Percentiles rank a stretch among this genome's conserved stretches.
Evolutionary conservation across 164 flowering plant species (phyloP).

Genomic region (Brasenia schreberi): DNA sequence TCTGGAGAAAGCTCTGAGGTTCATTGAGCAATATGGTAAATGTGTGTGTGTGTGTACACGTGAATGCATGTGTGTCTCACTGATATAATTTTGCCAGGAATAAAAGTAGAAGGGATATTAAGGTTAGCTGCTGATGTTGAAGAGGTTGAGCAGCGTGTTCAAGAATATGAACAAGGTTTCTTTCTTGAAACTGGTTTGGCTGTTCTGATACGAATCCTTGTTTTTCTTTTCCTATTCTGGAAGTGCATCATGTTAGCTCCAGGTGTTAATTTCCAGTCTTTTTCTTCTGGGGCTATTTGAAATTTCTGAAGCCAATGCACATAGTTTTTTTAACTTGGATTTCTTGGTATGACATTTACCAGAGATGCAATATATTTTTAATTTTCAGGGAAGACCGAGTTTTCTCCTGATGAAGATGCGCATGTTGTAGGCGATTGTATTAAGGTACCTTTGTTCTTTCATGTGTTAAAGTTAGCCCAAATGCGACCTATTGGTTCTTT

Average conservation of each 20-base stretch:
- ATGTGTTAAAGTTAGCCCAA: neutral
- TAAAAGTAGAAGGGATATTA: constrained; percentile 85
- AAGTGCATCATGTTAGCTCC: too few relatives aligned
- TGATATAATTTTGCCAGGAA: constrained; percentile 27
- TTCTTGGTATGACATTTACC: neutral
- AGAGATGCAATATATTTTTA: neutral
- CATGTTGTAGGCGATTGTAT: constrained; percentile 90
- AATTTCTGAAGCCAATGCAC: too few relatives aligned
- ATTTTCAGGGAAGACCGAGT: constrained; percentile 64
- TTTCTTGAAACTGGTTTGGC: neutral
- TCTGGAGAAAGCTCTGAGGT: constrained; percentile 76
- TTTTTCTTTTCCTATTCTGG: too few relatives aligned
- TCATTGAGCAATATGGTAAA: constrained; percentile 66
- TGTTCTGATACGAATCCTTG: too few relatives aligned
- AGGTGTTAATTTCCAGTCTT: too few relatives aligned
- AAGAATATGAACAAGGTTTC: constrained; percentile 79
- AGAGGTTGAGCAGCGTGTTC: constrained; percentile 71
- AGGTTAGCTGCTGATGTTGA: constrained; percentile 97
- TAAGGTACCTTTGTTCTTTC: constrained; percentile 42
- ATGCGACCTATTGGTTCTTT: too few relatives aligned
- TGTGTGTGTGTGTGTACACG: constrained; percentile 1
- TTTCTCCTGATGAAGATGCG: constrained; percentile 77
- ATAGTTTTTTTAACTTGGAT: neutral
- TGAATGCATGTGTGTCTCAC: too few relatives aligned
- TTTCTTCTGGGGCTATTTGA: too few relatives aligned